Base-by-base conservation (phyloP, 192 early-diverging fungal species). In the Coemansia sp. region DNA sequence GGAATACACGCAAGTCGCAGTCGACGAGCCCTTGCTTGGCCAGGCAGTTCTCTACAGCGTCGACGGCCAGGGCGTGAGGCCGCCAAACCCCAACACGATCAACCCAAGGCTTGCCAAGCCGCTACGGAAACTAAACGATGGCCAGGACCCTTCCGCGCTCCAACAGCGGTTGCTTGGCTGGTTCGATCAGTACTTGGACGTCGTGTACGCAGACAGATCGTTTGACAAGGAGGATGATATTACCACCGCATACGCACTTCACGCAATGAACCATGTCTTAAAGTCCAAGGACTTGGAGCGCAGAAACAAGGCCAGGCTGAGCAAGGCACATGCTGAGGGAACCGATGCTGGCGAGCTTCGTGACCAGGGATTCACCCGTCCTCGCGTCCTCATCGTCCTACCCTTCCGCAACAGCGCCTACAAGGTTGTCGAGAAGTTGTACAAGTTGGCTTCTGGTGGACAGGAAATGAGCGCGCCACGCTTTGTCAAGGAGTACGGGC, bases 361-460 rank as follows among this genome's bases (percentile, higher is more conserved):
- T 11, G 97, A 99, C 74, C 97, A 97, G 79, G 97, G 95, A 38
- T 99, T 97, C 62, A 98, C 97, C 6, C 84, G 96, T 6, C 95
- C 97, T 2, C 93, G 92, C 58, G 94, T 97, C 0, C 81, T 99
- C 65, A 93, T 99, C 67, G 64, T 99, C 3, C 38, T 94, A 29
- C 97, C 97, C 5, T 94, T 95, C 79, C 88, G 91, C 68, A 95
- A 95, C 75, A 83, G 85, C 6, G 95, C 92, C 0, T 87, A 92
- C 65, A 92, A 92, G 65, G 71, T 98, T 47, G 90, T 98, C 13
- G 83, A 92, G 43, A 86, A 85, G 38, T 74, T 99, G 20, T 90
- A 94, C 36, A 84, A 75, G 41, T 76, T 98, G 7, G 91, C 90
- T 2, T 94, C 92, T 4, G 88, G 89, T 6, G 92, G 90, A 69